A percentile compares a stretch with the other conserved stretches of the same genome.
Evolutionary conservation across 2,329 filamentous ascomycete genomes (phyloP).

Genomic region (Drechslerella dactyloides): DNA sequence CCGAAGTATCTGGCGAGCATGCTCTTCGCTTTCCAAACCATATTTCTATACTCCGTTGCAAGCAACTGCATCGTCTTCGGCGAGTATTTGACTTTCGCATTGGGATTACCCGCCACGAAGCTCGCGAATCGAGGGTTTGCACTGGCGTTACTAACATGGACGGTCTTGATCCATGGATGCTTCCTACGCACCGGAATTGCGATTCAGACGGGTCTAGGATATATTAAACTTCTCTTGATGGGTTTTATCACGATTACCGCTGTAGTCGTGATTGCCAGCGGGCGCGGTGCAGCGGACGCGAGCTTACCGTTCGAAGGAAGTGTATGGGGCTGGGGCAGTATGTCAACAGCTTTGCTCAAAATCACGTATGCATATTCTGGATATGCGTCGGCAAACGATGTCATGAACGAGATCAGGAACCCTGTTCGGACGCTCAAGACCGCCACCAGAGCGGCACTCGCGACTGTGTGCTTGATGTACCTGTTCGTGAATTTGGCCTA

Average conservation of each 20-base stretch:
- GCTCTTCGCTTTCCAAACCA: constrained; percentile 67
- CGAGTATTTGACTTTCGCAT: constrained; percentile 64
- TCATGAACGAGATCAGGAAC: constrained; percentile 73
- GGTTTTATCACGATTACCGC: constrained; percentile 69
- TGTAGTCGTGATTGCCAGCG: constrained; percentile 64
- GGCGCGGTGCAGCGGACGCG: constrained; percentile 56
- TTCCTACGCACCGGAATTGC: constrained; percentile 61
- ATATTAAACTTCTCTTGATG: constrained; percentile 68
- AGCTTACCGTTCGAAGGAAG: constrained; percentile 63
- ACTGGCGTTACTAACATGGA: constrained; percentile 64
- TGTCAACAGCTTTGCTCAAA: constrained; percentile 72
- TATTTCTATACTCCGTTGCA: constrained; percentile 68
- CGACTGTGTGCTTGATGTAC: constrained; percentile 69
- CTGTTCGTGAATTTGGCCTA: constrained; percentile 70
- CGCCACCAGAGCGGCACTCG: constrained; percentile 67
- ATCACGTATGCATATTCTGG: constrained; percentile 74
- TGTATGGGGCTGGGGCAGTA: constrained; percentile 71
- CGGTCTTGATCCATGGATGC: constrained; percentile 68
- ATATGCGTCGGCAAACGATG: constrained; percentile 71
- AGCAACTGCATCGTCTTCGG: constrained; percentile 68
- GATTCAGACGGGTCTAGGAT: constrained; percentile 69
- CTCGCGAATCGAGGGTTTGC: constrained; percentile 64
- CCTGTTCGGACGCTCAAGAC: constrained; percentile 70
- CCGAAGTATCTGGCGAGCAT: constrained; percentile 68
- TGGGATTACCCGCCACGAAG: constrained; percentile 55